Evolutionary conservation across 257 asterid genomes (phyloP).

Genomic region (Rhazya stricta): DNA sequence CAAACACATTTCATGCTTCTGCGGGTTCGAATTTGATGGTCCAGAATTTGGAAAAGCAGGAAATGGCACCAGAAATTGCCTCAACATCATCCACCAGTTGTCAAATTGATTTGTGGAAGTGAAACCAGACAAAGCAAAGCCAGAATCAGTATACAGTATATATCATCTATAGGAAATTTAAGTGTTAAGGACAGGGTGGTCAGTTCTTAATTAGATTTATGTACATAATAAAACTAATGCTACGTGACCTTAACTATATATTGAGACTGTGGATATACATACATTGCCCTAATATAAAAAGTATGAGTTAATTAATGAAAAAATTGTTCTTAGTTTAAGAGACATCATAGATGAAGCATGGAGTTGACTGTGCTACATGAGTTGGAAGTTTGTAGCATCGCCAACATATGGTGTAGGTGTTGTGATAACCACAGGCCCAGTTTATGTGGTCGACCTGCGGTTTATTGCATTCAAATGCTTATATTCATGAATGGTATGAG

Average conservation of each 20-base stretch:
- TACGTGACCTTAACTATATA: constrained; percentile 6
- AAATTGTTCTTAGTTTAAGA: not conserved
- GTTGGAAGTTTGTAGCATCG: constrained; percentile 13
- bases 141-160: not conserved
- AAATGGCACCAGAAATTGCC: constrained; percentile 38
- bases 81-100: constrained; percentile 47
- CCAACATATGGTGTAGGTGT: constrained; percentile 8
- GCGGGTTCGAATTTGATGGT: constrained; percentile 29
- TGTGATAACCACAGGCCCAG: constrained; percentile 24
- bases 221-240: constrained; percentile 28
- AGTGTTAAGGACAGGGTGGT: constrained; percentile 4
- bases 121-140: constrained; percentile 13
- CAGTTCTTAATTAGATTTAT: constrained; percentile 3
- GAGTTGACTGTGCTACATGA: constrained; percentile 11
- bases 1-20: constrained; percentile 19
- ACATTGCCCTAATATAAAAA: not conserved
- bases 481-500: constrained; percentile 13
- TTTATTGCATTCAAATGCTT: constrained; percentile 17
- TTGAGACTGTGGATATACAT: not conserved
- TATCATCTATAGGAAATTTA: constrained; percentile 16
- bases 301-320: not conserved
- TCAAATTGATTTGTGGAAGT: constrained; percentile 50
- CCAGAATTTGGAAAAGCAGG: constrained; percentile 31
- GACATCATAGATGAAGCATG: constrained; percentile 7
- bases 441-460: constrained; percentile 31